A percentile compares a stretch with the other conserved stretches of the same genome.
phyloP scores from a whole-genome alignment of 768 basidiomycete genomes.

The Russula vinacea region DNA sequence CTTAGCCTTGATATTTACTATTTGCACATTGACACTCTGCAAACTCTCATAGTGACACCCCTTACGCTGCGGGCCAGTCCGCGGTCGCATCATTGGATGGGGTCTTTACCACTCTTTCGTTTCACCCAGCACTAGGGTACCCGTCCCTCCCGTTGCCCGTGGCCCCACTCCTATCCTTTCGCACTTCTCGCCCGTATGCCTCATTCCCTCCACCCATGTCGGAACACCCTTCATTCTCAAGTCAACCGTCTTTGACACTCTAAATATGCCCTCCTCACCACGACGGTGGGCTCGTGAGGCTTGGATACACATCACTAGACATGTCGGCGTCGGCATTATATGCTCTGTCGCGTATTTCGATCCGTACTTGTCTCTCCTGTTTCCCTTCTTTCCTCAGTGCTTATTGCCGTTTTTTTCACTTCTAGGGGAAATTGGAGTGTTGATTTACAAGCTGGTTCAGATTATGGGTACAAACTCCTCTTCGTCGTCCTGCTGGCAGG shows the following conservation, averaged over 20 bases:
- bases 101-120: slow-evolving; percentile 26
- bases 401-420: slow-evolving; percentile 36
- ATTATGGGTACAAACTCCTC: slow-evolving; percentile 74
- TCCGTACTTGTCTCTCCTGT: slow-evolving; percentile 48
- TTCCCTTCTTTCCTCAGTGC: slow-evolving; percentile 3
- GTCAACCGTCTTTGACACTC: slow-evolving; percentile 4
- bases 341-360: slow-evolving; percentile 89
- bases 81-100: slow-evolving; percentile 4
- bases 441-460: slow-evolving; percentile 81
- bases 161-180: slow-evolving; percentile 11
- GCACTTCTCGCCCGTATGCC: slow-evolving; percentile 17
- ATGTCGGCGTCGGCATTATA: slow-evolving; percentile 80
- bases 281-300: slow-evolving; percentile 15
- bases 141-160: neutral
- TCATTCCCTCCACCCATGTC: slow-evolving; percentile 21
- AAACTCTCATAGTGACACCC: neutral
- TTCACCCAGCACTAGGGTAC: slow-evolving; percentile 21
- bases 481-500: slow-evolving; percentile 84
- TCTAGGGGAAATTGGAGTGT: slow-evolving; percentile 78
- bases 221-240: slow-evolving; percentile 4
- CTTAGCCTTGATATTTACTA: neutral
- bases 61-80: neutral
- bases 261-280: neutral
- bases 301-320: slow-evolving; percentile 52
- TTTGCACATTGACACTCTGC: neutral